A percentile compares a stretch with the other conserved stretches of the same genome.
Evolutionary conservation across 495 filamentous ascomycete genomes (phyloP).

Genomic region (Neurospora intermedia): DNA sequence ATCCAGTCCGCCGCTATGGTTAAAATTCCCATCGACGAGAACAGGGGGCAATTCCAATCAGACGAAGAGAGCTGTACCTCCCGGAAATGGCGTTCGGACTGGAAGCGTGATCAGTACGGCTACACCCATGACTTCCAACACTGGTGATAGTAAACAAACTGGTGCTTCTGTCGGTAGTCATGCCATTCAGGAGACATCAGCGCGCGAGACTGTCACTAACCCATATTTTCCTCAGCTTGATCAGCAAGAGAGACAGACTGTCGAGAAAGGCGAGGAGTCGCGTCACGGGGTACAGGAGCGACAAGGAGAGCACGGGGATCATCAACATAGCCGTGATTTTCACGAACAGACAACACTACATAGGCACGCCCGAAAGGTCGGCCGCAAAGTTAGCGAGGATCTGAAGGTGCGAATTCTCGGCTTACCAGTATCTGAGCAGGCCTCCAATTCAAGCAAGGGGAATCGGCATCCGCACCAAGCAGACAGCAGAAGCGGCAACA

Average conservation of each 20-base stretch:
- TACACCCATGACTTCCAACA: not conserved
- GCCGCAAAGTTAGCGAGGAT: not conserved
- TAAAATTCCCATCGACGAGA: constrained; percentile 19
- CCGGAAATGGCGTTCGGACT: not conserved
- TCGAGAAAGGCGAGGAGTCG: not conserved
- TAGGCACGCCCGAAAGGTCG: not conserved
- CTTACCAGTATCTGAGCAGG: not conserved
- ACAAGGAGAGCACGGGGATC: not conserved
- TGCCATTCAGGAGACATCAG: not conserved
- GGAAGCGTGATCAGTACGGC: not conserved
- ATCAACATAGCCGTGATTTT: not conserved
- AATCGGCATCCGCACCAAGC: not conserved
- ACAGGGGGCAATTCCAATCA: constrained; percentile 10
- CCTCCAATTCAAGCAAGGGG: not conserved
- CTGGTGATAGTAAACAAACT: not conserved
- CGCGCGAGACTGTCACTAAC: not conserved
- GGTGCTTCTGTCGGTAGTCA: not conserved
- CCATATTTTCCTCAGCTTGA: not conserved
- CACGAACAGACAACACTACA: not conserved
- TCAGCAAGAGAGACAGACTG: not conserved
- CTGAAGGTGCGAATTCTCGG: not conserved
- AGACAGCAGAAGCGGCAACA: not conserved
- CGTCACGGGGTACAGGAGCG: not conserved
- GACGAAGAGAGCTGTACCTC: not conserved
- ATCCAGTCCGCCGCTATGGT: constrained; percentile 27